Evolutionary conservation across 2,329 filamentous ascomycete species (phyloP), one percentile per base, ranked within the genome.

Genomic region (Stachybotrys elegans): DNA sequence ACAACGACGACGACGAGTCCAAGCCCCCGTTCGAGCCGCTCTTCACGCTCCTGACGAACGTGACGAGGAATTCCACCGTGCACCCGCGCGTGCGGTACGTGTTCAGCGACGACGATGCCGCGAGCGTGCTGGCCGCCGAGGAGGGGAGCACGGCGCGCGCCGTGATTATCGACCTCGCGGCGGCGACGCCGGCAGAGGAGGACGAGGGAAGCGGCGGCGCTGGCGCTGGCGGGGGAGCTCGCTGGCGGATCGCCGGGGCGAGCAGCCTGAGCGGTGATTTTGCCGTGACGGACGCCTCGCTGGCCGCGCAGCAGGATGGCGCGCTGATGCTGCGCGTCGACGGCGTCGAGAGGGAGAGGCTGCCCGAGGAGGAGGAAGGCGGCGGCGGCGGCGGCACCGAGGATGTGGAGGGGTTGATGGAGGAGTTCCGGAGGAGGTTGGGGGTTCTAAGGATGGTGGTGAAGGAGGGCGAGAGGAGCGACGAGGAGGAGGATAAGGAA

Each of bases 51-150:
- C 75, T 97, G 51, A 82, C 88, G 58, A 90, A 95, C 63, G 68
- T 76, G 11, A 77, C 80, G n/a, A 83, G 79, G 8, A 77, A 81
- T 55, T 79, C 87, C 37, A 86, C 88, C 49, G 76, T 88, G 56
- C 91, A 97, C 61, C 93, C 92, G 2, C 82, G 80, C 43, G 82
- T 95, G 2, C 89, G 92, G 68, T 97, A 97, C 69, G 78, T 97
- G 58, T 97, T 98, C 70, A 80, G 81, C 54, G 91, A 97, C 64
- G 93, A 97, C 65, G 90, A 96, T 59, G 79, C 83, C 2, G 86
- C 91, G 38, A 71, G 86, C 36, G 72, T 95, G 29, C 86, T 86
- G 2, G 75, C 81, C 29, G 83, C 86, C 2, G 14, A 34, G 31
- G 31, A 16, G 14, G 83, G 63, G 65, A 79, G 60, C 43, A 40